These are phyloP conservation scores for Adansonia gregorii DNA, from an alignment of 441 rosid species.

Conservation along the genomic window DNA sequence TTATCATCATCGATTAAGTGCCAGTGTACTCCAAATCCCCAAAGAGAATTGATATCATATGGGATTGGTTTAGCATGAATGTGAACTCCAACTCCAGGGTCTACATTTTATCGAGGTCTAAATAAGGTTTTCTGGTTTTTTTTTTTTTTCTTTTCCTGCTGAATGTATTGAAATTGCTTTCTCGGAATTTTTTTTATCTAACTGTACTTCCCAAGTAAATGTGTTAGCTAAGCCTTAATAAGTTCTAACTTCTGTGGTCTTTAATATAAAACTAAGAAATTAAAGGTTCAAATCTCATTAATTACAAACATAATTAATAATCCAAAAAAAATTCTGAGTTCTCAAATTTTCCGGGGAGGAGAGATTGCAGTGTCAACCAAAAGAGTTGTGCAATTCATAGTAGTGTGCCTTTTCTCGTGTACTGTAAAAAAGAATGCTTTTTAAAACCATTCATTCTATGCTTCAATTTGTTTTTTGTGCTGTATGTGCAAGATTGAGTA, in stretches of 20 bases:
- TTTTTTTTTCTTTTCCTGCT: too few relatives aligned
- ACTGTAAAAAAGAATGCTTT: background rate
- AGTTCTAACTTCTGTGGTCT: background rate
- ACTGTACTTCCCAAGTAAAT: background rate
- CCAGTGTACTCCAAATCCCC: background rate
- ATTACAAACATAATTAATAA: too few relatives aligned
- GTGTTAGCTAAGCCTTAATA: background rate
- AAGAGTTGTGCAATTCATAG: background rate
- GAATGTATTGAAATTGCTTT: background rate
- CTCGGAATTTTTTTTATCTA: background rate
- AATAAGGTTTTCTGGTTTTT: background rate
- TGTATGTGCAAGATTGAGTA: background rate
- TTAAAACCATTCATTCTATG: background rate
- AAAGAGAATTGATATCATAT: constrained; percentile 5
- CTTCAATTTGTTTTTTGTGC: background rate
- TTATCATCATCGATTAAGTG: background rate
- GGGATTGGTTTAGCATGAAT: background rate
- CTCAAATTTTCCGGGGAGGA: constrained; percentile 1
- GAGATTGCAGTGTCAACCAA: background rate
- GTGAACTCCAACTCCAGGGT: background rate
- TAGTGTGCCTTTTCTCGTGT: background rate
- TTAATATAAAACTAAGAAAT: too few relatives aligned
- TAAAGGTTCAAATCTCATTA: too few relatives aligned
- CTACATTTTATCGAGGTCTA: background rate
- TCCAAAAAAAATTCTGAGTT: background rate